phyloP scores from a whole-genome alignment of 192 early-diverging fungal species.

The Podila minutissima region DNA sequence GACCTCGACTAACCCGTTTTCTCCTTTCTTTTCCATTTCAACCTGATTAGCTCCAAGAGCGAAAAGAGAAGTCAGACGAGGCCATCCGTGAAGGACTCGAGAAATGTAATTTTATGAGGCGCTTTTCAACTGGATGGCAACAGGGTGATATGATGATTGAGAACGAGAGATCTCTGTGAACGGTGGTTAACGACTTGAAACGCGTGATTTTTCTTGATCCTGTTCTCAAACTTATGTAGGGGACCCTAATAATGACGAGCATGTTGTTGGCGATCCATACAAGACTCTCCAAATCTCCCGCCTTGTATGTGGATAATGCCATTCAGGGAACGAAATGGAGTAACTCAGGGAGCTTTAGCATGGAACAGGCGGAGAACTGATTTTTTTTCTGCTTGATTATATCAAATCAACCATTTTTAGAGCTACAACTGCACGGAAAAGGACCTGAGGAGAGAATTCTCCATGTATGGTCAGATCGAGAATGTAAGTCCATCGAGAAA shows the following conservation, averaged over 20 bases:
- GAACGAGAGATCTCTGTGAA: no score
- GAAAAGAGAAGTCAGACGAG: conserved; percentile 69
- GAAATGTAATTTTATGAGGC: conserved; percentile 50
- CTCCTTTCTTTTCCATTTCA: background rate
- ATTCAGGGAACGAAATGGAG: background rate
- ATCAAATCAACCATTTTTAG: conserved; percentile 28
- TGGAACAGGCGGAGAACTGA: background rate
- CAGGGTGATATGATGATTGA: background rate
- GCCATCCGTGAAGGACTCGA: conserved; percentile 60
- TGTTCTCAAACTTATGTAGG: conserved; percentile 45
- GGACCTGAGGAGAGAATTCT: conserved; percentile 79
- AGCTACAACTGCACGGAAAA: conserved; percentile 81
- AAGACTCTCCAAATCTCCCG: conserved; percentile 91
- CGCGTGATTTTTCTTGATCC: background rate
- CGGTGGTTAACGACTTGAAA: background rate
- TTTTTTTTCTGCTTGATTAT: background rate
- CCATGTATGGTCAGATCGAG: conserved; percentile 82
- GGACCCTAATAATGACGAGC: conserved; percentile 79
- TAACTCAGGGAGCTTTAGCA: background rate
- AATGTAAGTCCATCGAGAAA: conserved; percentile 59
- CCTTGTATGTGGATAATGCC: conserved; percentile 59
- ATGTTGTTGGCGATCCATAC: conserved; percentile 87
- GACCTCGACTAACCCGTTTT: background rate
- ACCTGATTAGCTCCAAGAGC: conserved; percentile 59
- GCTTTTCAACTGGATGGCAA: no score